Evolutionary conservation across 306 rosid species (phyloP), one percentile per base, ranked within the genome.

Genomic region (Vigna mungo): DNA sequence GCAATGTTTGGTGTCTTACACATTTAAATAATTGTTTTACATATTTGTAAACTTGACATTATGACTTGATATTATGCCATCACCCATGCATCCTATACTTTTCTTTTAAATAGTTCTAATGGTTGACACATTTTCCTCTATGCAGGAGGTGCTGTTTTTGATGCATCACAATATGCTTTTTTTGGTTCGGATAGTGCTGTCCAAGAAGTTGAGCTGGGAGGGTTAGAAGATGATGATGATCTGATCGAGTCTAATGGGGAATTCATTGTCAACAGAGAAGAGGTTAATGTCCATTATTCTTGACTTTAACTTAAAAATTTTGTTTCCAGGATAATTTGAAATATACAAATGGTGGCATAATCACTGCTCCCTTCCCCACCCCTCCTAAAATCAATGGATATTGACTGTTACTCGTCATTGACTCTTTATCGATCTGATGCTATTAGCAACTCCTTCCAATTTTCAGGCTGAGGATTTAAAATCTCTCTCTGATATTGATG

Each of bases 121-220:
- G 66, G 64, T 69, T 47, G 58, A 65, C 49, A 16, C 1, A 73
- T 46, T 74, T 62, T 69, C 52, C 6, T 9, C 23, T 49, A 71
- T 80, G 81, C 81, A 75, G 90, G 63, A 56, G 84, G 59, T 63
- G 56, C 82, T 12, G 83, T 89, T 77, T 93, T 93, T 76, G 98
- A 93, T 86, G 96, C 98, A 69, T 88, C 98, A 0, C 98, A 89
- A 67, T 93, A 93, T 79, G 98, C 96, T 52, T 93, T 93, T 78
- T 93, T 93, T 34, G 96, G 98, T 39, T 83, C 88, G 78, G 91
- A 91, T 75, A 87, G 79, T n/a, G 86, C 69, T 18, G 84, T 86
- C 23, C 90, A 88, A 51, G 98, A 91, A 84, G 89, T 93, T 83
- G 98, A 93, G 81, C 76, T 95, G 79, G 98, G 99, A 37, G 97